These are phyloP conservation scores for Marsdenia floribunda DNA, from an alignment of 257 asterid genomes.

Conservation along the genomic window DNA sequence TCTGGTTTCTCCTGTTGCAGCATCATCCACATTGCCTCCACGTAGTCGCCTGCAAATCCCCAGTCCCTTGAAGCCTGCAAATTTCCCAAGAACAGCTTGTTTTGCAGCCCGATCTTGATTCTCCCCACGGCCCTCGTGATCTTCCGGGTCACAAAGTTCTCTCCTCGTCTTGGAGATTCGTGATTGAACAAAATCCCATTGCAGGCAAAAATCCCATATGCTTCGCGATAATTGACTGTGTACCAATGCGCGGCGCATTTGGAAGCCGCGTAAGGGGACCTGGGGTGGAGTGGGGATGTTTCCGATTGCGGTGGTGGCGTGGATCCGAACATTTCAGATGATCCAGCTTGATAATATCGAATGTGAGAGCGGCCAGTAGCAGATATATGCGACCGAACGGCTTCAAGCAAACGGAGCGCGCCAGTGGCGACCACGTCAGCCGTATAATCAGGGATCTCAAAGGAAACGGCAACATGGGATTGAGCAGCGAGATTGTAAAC, in stretches of 20 bases:
- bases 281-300: slow-evolving; percentile 74
- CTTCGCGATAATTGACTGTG: slow-evolving; percentile 95
- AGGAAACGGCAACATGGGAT: slow-evolving; percentile 96
- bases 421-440: slow-evolving; percentile 99
- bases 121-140: slow-evolving; percentile 94
- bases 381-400: slow-evolving; percentile 81
- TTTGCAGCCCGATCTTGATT: slow-evolving; percentile 86
- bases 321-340: slow-evolving; percentile 98
- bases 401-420: slow-evolving; percentile 92
- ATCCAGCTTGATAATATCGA: slow-evolving; percentile 89
- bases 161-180: slow-evolving; percentile 88
- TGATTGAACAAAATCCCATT: slow-evolving; percentile 91
- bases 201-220: slow-evolving; percentile 84
- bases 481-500: slow-evolving; percentile 98
- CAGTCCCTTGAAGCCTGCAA: slow-evolving; percentile 88
- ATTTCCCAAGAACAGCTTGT: slow-evolving; percentile 82
- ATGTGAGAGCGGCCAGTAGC: slow-evolving; percentile 73
- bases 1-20: slow-evolving; percentile 93
- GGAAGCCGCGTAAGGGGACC: slow-evolving; percentile 96
- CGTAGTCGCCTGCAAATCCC: slow-evolving; percentile 97
- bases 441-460: slow-evolving; percentile 97
- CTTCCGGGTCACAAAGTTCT: slow-evolving; percentile 94
- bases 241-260: slow-evolving; percentile 99
- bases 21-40: slow-evolving; percentile 99
- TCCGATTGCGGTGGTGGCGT: slow-evolving; percentile 95